Conservation (phyloP, 1,284 basidiomycete genomes). For the Cutaneotrichosporon dermatis region DNA sequence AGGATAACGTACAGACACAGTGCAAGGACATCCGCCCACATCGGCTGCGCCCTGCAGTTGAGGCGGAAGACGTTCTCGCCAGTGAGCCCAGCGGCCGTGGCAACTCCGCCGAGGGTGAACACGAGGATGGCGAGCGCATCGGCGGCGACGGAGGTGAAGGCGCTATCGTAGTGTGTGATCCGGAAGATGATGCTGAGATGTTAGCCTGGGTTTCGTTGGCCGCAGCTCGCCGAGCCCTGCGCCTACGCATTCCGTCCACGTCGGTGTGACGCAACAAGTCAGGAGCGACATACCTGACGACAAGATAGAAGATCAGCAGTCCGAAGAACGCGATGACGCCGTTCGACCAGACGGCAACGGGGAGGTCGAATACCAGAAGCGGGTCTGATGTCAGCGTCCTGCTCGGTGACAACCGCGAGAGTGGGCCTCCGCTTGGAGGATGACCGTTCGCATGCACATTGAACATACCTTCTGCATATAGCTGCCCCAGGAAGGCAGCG, state of each 20-base stretch:
- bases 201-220: too few species aligned
- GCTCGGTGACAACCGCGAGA: too few species aligned
- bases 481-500: constrained; percentile 1
- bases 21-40: neutral
- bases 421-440: too few species aligned
- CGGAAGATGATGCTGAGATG: neutral
- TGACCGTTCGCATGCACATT: too few species aligned
- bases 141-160: neutral
- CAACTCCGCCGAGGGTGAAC: neutral
- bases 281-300: neutral
- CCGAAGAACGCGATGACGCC: neutral
- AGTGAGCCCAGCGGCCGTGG: neutral
- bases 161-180: neutral
- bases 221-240: too few species aligned
- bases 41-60: neutral
- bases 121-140: neutral
- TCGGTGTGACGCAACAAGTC: too few species aligned
- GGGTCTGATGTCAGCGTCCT: neutral
- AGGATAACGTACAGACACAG: constrained; percentile 1
- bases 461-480: neutral
- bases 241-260: too few species aligned
- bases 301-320: neutral
- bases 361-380: neutral
- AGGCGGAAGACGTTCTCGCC: constrained; percentile 2
- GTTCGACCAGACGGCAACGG: neutral